Base-by-base conservation (phyloP, 2,329 filamentous ascomycete genomes). In the Cercospora sojina region DNA sequence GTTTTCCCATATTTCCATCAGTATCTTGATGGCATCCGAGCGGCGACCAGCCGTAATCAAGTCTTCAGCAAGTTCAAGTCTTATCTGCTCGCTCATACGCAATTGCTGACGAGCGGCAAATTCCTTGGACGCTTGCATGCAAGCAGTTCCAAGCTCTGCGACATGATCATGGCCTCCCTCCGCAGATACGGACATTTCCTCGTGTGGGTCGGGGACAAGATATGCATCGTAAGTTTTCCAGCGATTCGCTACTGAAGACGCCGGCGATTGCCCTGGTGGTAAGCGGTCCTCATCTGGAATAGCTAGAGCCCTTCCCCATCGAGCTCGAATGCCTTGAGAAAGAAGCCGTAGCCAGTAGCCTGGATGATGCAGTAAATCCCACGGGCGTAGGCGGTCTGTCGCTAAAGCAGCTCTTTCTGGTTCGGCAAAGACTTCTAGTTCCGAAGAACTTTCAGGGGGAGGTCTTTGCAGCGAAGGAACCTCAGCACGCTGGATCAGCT, bases 331-430 rank as follows among this genome's bases (percentile, higher is more conserved):
- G 71, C 86, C 82, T 59, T 82, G 83, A 12, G 83, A 83, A 6
- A 86, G 81, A 18, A 85, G 77, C 66, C 83, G 80, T 55, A 85
- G 76, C 86, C 86, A 89, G 74, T 89, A 89, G 1, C 87, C 87
- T 65, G 87, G 79, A 73, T 89, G 87, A 67, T 88, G 87, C 13
- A 89, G 78, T 13, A 84, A 75, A 67, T 88, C 82, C 83, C 86
- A 88, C 0, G 87, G 86, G 7, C 78, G 79, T n/a, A 85, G 68
- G 47, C 80, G 79, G 58, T 88, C 85, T 20, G 79, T 79, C 3
- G 80, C 68, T 2, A 82, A 77, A 49, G 83, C 77, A 2, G 80
- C 75, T 72, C 85, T 88, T 67, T 88, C 86, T 2, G 83, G 81
- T 9, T 78, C 75, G 9, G 81, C 80, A 71, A 80, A 86, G 20